Percentiles rank a stretch among this genome's conserved stretches.
phyloP scores from a whole-genome alignment of 169 alveolate species.

The Eimeria acervulina region DNA sequence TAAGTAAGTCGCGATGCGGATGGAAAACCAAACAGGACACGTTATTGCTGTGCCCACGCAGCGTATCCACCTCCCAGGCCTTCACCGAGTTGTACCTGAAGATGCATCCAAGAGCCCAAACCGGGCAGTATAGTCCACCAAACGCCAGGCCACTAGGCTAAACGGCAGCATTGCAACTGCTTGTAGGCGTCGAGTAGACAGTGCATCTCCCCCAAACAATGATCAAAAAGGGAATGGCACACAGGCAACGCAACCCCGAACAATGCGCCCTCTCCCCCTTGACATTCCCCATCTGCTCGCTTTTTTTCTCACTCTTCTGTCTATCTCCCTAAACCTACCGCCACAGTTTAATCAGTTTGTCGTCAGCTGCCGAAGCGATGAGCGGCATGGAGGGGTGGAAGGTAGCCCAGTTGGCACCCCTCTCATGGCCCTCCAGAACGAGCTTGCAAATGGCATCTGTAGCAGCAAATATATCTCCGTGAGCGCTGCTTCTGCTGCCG shows the following conservation, averaged over 20 bases:
- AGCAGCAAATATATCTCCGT: slow-evolving; percentile 94
- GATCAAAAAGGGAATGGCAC: neutral
- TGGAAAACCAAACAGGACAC: slow-evolving; percentile 96
- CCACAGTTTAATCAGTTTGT: slow-evolving; percentile 88
- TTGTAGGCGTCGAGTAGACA: neutral
- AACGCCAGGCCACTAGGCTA: slow-evolving; percentile 2
- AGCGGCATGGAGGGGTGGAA: slow-evolving; percentile 96
- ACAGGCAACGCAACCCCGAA: neutral
- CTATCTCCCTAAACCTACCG: slow-evolving; percentile 61
- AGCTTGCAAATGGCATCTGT: slow-evolving; percentile 95
- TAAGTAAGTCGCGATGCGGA: slow-evolving; percentile 93
- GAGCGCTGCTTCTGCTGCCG: slow-evolving; percentile 56
- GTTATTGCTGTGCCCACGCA: slow-evolving; percentile 97
- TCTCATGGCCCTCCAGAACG: slow-evolving; percentile 98
- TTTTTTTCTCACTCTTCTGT: neutral
- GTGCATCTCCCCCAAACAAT: neutral
- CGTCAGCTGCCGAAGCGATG: slow-evolving; percentile 94
- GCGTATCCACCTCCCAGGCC: slow-evolving; percentile 97
- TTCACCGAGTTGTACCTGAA: slow-evolving; percentile 85
- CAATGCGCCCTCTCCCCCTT: neutral
- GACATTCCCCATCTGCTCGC: neutral
- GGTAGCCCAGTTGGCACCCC: slow-evolving; percentile 98
- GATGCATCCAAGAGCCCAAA: neutral
- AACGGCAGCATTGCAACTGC: neutral
- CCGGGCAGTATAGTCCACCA: neutral